Percentiles rank a stretch among this genome's conserved stretches.
Evolutionary conservation across 192 early-diverging fungal genomes (phyloP).

Genomic region (Backusella liffmaniae): DNA sequence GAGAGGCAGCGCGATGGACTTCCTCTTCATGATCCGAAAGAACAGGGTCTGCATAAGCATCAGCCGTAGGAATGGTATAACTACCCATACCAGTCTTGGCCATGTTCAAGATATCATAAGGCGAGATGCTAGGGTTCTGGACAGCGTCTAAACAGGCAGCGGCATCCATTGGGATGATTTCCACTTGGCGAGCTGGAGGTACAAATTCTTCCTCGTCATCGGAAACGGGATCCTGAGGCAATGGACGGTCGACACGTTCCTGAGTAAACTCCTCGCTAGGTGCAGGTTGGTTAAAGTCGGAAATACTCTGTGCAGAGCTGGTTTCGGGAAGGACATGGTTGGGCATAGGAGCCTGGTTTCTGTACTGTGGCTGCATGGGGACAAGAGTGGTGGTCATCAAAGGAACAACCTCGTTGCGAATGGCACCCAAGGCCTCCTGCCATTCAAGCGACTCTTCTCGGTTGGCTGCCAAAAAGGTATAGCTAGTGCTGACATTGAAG

Average conservation of each 20-base stretch:
- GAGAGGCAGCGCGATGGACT: too few relatives aligned
- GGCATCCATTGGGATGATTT: background rate
- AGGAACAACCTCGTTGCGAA: slow-evolving; percentile 7
- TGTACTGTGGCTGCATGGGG: background rate
- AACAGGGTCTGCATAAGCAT: background rate
- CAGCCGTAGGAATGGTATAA: background rate
- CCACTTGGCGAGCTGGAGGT: background rate
- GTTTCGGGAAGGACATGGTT: background rate
- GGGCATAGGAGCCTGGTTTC: background rate
- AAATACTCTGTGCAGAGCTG: background rate
- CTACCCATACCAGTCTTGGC: background rate
- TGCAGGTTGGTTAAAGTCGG: background rate
- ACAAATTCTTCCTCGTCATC: too few relatives aligned
- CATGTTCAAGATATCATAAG: background rate
- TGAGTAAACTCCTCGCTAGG: background rate
- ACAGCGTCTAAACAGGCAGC: background rate
- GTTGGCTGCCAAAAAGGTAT: background rate
- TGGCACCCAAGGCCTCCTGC: background rate
- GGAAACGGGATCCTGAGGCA: too few relatives aligned
- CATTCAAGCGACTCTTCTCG: background rate
- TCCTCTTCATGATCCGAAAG: background rate
- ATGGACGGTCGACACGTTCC: too few relatives aligned
- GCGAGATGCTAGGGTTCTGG: background rate
- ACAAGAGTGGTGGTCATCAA: slow-evolving; percentile 37
- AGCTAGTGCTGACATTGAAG: background rate